These are phyloP conservation scores for Melanogaster broomeanus DNA, from an alignment of 768 basidiomycete genomes.

Conservation along the genomic window DNA sequence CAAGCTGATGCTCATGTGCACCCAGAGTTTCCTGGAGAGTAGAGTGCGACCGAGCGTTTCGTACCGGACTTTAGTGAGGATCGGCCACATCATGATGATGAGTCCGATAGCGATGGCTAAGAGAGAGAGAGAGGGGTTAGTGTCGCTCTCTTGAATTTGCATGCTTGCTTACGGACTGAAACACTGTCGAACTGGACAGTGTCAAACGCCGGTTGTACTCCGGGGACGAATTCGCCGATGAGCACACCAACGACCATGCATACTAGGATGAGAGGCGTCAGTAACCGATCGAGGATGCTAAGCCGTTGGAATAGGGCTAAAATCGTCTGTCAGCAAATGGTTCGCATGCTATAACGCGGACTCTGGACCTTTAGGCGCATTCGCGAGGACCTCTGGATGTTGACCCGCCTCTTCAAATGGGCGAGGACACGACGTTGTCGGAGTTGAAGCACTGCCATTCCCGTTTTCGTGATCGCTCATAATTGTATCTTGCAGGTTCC, in stretches of 20 bases:
- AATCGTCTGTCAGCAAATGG: background rate
- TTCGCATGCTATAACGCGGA: background rate
- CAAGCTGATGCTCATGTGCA: slow-evolving; percentile 67
- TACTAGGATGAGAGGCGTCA: slow-evolving; percentile 66
- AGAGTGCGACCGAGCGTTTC: slow-evolving; percentile 65
- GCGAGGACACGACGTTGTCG: background rate
- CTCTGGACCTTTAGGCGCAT: background rate
- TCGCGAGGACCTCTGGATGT: slow-evolving; percentile 4
- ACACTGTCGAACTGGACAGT: slow-evolving; percentile 66
- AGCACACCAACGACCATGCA: slow-evolving; percentile 77
- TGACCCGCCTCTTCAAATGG: background rate
- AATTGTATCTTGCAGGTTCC: background rate
- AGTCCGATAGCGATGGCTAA: slow-evolving; percentile 80
- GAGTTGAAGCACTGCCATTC: background rate
- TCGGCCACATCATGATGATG: slow-evolving; percentile 89
- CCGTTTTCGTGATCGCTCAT: background rate
- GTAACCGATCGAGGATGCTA: slow-evolving; percentile 55
- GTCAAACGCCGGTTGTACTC: slow-evolving; percentile 62
- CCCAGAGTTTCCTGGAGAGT: slow-evolving; percentile 53
- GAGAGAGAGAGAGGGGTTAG: background rate
- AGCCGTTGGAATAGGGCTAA: slow-evolving; percentile 44
- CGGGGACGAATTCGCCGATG: slow-evolving; percentile 66
- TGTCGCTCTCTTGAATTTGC: background rate
- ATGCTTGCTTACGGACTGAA: slow-evolving; percentile 65
- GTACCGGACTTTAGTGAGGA: slow-evolving; percentile 75